Evolutionary conservation across 2,329 filamentous ascomycete species (phyloP).

Genomic region (Stachybotrys elegans): DNA sequence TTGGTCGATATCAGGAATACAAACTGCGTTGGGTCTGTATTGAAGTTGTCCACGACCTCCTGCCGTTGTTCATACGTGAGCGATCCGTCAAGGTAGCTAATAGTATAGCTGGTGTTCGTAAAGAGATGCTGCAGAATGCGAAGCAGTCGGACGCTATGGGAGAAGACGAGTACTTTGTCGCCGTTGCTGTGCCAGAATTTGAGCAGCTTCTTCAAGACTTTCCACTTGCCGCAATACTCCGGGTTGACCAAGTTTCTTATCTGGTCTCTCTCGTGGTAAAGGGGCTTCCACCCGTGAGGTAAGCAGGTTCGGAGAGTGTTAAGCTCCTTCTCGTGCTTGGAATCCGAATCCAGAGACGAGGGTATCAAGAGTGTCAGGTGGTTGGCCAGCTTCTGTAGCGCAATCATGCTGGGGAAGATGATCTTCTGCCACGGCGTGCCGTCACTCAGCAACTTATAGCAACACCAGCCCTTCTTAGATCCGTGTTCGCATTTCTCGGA

Average conservation of each 20-base stretch:
- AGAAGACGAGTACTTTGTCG: constrained; percentile 94
- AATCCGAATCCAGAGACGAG: constrained; percentile 51
- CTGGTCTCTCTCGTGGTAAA: constrained; percentile 72
- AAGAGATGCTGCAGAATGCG: constrained; percentile 83
- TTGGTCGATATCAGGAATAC: constrained; percentile 94
- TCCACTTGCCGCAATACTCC: constrained; percentile 96
- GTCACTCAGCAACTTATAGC: constrained; percentile 53
- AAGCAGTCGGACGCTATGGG: constrained; percentile 80
- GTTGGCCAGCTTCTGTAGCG: constrained; percentile 83
- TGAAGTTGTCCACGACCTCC: constrained; percentile 82
- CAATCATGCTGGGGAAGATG: constrained; percentile 80
- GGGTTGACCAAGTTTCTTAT: constrained; percentile 78
- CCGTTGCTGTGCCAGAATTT: constrained; percentile 85
- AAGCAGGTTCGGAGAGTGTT: constrained; percentile 68
- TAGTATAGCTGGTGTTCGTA: constrained; percentile 80
- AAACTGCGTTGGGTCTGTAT: constrained; percentile 79
- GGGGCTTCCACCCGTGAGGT: constrained; percentile 67
- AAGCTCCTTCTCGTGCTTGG: constrained; percentile 75
- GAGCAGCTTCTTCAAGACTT: constrained; percentile 78
- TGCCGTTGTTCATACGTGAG: constrained; percentile 81
- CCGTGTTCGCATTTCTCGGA: constrained; percentile 63
- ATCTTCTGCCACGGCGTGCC: constrained; percentile 66
- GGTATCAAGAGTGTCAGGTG: constrained; percentile 89
- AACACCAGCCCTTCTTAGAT: constrained; percentile 74
- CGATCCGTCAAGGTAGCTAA: constrained; percentile 84